Base-by-base conservation (phyloP, 768 basidiomycete species). In the Psilocybe cubensis region DNA sequence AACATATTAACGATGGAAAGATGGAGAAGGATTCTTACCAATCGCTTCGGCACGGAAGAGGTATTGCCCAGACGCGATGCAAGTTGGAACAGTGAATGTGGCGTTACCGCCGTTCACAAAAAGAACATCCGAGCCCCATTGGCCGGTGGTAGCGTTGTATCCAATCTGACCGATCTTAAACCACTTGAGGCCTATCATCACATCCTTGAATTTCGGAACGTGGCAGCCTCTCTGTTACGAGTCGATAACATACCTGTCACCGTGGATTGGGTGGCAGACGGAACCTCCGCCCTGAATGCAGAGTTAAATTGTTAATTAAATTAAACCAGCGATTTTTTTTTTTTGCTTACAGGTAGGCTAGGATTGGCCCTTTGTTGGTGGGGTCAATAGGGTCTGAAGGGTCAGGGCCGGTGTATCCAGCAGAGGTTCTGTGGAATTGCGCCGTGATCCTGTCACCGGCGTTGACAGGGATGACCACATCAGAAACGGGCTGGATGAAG, bases 111-210 rank as follows among this genome's bases (percentile, higher is more conserved):
- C 76, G 66, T 80, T 80, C 17, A 71, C 64, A 53, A 80, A 75
- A 52, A 84, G 64, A 3, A 72, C 63, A 65, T 83, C 79, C 14
- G 79, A 77, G 35, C 70, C 82, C 83, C 83, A 83, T 29, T 70
- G 64, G 44, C 58, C 63, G 5, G 66, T 61, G n/a, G 63, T 66
- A 41, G 77, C 63, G 57, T 68, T 65, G 49, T 72, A 70, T 11
- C 79, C 79, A 44, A 79, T 79, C 62, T 83, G 72, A 58, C 73
- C 78, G 58, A 83, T 81, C 70, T 82, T 84, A 73, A 84, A 83
- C 83, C 83, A 83, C 33, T 78, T 65, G 4, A 83, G 72, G 25
- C 83, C 83, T 9, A 2, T 67, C 28, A 33, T 25, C 24, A 3
- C 18, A 11, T 27, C 10, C 24, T 29, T 23, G 43, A 28, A 9